Conservation (phyloP, 2,329 filamentous ascomycete genomes). For the Xylariaceae sp. region DNA sequence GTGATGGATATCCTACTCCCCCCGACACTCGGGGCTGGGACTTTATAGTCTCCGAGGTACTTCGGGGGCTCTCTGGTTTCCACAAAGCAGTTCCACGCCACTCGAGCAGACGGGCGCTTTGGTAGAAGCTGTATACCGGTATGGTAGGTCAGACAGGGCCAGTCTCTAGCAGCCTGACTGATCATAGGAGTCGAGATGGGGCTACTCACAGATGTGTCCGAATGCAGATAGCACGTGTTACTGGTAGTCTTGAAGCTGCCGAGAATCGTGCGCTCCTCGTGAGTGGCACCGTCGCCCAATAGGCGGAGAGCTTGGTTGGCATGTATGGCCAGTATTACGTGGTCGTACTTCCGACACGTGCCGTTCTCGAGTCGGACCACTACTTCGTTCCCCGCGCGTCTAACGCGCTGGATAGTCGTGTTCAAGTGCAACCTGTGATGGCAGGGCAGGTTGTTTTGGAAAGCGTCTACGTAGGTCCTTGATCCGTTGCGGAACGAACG, state of each 20-base stretch:
- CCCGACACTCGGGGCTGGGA: no score
- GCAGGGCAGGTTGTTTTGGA: neutral
- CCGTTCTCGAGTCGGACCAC: neutral
- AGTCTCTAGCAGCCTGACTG: no score
- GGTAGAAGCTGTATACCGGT: neutral
- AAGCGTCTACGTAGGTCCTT: neutral
- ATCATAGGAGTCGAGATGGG: no score
- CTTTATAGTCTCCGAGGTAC: neutral
- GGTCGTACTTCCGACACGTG: neutral
- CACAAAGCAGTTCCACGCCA: neutral
- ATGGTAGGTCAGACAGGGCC: neutral
- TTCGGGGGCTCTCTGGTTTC: neutral
- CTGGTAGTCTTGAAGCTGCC: neutral
- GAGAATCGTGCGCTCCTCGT: neutral
- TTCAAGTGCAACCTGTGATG: neutral
- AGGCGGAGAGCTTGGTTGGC: neutral
- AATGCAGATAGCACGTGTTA: neutral
- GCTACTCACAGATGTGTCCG: neutral
- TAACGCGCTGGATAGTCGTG: neutral
- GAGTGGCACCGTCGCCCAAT: neutral
- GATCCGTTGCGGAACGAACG: neutral
- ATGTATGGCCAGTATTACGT: neutral
- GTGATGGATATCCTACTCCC: neutral
- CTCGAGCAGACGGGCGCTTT: neutral
- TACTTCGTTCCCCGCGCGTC: neutral